These are phyloP conservation scores for Globisporangium okanoganense DNA, from an alignment of 352 stramenopile genomes.

Conservation along the genomic window DNA sequence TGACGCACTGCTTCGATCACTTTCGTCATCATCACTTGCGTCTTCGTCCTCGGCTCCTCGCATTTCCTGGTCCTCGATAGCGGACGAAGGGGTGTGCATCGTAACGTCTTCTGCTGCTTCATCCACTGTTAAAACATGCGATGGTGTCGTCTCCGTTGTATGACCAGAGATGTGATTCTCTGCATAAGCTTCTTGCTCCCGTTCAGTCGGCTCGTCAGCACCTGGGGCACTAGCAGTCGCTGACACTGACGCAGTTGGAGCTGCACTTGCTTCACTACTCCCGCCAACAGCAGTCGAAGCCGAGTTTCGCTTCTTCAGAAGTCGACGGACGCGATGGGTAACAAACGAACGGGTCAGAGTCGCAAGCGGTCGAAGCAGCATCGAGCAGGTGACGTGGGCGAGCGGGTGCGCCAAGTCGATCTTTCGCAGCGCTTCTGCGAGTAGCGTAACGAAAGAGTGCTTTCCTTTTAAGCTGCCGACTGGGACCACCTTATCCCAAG, in stretches of 20 bases:
- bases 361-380: slow-evolving; percentile 76
- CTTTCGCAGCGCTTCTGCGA: slow-evolving; percentile 75
- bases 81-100: slow-evolving; percentile 57
- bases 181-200: neutral
- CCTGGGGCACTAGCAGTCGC: neutral
- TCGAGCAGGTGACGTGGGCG: slow-evolving; percentile 67
- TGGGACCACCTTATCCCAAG: slow-evolving; percentile 77
- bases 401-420: slow-evolving; percentile 76
- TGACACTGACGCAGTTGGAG: neutral
- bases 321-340: slow-evolving; percentile 57
- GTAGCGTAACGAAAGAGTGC: slow-evolving; percentile 70
- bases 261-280: neutral
- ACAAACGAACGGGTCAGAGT: slow-evolving; percentile 81
- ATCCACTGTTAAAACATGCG: neutral
- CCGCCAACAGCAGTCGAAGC: neutral
- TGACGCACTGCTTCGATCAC: slow-evolving; percentile 58
- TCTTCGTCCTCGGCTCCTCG: slow-evolving; percentile 37
- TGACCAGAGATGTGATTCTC: neutral
- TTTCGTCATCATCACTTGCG: slow-evolving; percentile 52
- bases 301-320: slow-evolving; percentile 58
- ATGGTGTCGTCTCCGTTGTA: neutral
- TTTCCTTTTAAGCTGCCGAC: slow-evolving; percentile 63
- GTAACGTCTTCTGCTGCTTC: slow-evolving; percentile 49
- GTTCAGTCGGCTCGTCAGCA: neutral
- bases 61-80: slow-evolving; percentile 54